Evolutionary conservation across 441 rosid species (phyloP).

Genomic region (Eutrema salsugineum): DNA sequence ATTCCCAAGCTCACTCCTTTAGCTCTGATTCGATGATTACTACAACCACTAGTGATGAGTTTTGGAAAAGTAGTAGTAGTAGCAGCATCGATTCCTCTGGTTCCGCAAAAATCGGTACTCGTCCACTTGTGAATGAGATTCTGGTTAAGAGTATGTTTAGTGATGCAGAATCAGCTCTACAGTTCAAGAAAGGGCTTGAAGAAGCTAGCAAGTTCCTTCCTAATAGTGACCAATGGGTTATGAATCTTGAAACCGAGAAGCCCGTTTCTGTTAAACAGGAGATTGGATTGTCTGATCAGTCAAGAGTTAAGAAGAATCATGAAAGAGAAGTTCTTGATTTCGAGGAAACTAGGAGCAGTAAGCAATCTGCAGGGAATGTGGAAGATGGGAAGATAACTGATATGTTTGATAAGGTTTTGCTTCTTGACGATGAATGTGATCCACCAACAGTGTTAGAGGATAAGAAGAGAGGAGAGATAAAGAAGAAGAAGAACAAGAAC

Average conservation of each 20-base stretch:
- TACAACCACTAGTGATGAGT: background rate
- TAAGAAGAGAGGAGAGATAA: conserved; percentile 11
- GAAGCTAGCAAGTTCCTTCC: conserved; percentile 31
- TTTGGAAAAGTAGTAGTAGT: too few species aligned
- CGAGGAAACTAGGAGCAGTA: conserved; percentile 55
- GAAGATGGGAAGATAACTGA: conserved; percentile 51
- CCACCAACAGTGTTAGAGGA: background rate
- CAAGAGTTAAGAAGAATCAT: conserved; percentile 52
- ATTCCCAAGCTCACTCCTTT: conserved; percentile 32
- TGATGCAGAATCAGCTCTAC: conserved; percentile 18
- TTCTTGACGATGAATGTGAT: conserved; percentile 29
- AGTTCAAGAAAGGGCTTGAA: conserved; percentile 29
- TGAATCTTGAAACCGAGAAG: conserved; percentile 18
- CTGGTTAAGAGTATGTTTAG: conserved; percentile 11
- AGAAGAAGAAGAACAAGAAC: conserved; percentile 21
- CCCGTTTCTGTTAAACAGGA: conserved; percentile 31
- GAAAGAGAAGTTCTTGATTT: conserved; percentile 39
- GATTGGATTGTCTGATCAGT: conserved; percentile 23
- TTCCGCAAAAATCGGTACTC: conserved; percentile 1
- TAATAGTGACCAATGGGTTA: conserved; percentile 24
- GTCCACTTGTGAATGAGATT: conserved; percentile 14
- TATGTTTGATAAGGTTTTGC: conserved; percentile 62
- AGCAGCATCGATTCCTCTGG: conserved; percentile 24
- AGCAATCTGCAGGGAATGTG: conserved; percentile 44
- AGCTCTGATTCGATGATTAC: conserved; percentile 37